Conservation (phyloP, 495 filamentous ascomycete species). For the Antarctomyces pellizariae region DNA sequence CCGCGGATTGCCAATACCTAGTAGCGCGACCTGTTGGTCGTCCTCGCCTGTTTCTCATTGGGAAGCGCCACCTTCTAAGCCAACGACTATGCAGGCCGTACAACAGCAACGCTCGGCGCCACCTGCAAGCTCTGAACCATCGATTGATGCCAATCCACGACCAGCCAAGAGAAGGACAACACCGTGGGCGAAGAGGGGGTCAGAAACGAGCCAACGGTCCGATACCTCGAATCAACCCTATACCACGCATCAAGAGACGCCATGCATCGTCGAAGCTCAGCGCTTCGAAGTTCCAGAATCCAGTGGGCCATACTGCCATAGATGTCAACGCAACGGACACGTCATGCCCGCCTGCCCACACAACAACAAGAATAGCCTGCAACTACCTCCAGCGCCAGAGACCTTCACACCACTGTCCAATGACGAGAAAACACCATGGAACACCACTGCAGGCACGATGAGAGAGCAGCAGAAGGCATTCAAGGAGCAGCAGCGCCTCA, state of each 20-base stretch:
- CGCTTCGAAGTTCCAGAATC: no score
- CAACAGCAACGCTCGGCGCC: neutral
- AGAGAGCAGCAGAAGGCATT: constrained; percentile 64
- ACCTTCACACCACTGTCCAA: constrained; percentile 17
- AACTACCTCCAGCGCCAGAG: constrained; percentile 6
- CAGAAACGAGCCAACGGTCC: no score
- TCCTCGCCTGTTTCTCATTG: constrained; percentile 10
- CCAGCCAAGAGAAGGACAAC: constrained; percentile 9
- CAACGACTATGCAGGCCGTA: neutral
- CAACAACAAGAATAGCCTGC: constrained; percentile 9
- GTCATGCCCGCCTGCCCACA: constrained; percentile 11
- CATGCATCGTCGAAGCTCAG: no score
- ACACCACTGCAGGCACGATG: constrained; percentile 55
- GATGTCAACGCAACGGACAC: no score
- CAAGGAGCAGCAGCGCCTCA: constrained; percentile 38
- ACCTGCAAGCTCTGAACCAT: neutral
- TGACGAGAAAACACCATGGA: constrained; percentile 35
- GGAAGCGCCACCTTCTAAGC: constrained; percentile 5
- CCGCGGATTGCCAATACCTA: constrained; percentile 3
- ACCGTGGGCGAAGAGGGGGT: constrained; percentile 7
- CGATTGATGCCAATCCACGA: constrained; percentile 3
- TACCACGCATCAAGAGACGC: no score
- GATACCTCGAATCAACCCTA: no score
- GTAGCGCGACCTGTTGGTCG: constrained; percentile 10
- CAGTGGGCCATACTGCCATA: no score